Evolutionary conservation across 768 basidiomycete species (phyloP), one percentile per base, ranked within the genome.

Genomic region (Cystofilobasidium ferigula): DNA sequence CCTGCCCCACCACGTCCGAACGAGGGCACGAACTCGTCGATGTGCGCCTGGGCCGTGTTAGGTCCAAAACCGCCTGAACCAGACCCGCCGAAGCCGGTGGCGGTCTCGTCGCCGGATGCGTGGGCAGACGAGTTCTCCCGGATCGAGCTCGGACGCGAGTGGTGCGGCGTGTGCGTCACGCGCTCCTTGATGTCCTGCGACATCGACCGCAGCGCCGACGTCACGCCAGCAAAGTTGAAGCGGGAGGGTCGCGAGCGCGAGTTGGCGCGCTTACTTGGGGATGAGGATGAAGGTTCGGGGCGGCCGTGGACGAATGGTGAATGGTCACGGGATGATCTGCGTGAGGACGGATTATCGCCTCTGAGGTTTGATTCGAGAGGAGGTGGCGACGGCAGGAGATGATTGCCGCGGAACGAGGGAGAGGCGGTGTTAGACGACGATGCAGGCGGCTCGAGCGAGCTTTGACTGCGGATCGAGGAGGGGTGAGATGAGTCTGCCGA

Each of bases 1-100:
- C 72, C 74, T 20, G 75, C 72, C 9, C 74, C 75, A 30, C 74
- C 73, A 24, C 72, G 62, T 35, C 75, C 74, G 28, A 68, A 72
- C 2, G 72, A 68, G 1, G 69, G 67, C 4, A 13, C 60, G 20
- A 64, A 35, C n/a, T 43, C 35, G 34, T 61, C 68, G 18, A 12
- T 43, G 5, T 22, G 40, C 26, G 64, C 14, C 18, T 59, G 54
- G 16, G 66, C 28, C n/a, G 69, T 61, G 28, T 62, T 53, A 35
- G 64, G 51, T 3, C 68, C 69, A 48, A 62, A 60, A 35, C 66
- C 40, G 42, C 62, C 62, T 40, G 67, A 13, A 32, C 43, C 62
- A 53, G 62, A 18, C 26, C 63, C 57, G 58, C 54, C 63, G 40
- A 60, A 34, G 45, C 62, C 59, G 3, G 61, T 45, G 7, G 61